Conservation (phyloP, 768 basidiomycete species). For the Cystofilobasidium macerans region DNA sequence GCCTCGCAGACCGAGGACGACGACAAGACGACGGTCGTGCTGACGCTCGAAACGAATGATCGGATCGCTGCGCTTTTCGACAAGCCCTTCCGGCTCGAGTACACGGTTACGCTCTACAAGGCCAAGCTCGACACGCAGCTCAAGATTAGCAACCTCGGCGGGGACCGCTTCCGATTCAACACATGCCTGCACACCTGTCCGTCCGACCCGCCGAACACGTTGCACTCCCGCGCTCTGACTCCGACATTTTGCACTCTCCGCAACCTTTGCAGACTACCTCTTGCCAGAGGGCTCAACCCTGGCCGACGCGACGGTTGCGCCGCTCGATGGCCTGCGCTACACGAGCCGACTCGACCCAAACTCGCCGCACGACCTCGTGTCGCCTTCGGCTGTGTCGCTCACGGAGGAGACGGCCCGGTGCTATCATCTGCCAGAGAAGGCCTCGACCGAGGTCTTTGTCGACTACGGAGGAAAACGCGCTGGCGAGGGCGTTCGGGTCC, state of each 20-base stretch:
- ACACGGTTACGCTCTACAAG: neutral
- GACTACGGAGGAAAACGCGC: neutral
- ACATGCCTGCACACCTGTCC: slow-evolving; percentile 13
- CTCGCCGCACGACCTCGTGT: slow-evolving; percentile 3
- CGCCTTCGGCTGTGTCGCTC: neutral
- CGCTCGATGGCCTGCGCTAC: neutral
- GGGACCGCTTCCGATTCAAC: slow-evolving; percentile 8
- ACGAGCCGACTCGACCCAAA: slow-evolving; percentile 10
- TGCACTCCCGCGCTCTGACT: too few relatives aligned
- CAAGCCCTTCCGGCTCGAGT: slow-evolving; percentile 1
- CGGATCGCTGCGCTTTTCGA: neutral
- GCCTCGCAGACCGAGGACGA: neutral
- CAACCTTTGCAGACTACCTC: slow-evolving; percentile 8
- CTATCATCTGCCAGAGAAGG: slow-evolving; percentile 2
- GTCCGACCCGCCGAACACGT: neutral
- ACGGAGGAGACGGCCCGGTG: neutral
- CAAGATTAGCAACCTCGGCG: slow-evolving; percentile 6
- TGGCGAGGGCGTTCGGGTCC: neutral
- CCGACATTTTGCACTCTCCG: too few relatives aligned
- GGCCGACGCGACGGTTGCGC: neutral
- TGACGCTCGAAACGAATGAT: slow-evolving; percentile 10
- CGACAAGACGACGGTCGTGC: neutral
- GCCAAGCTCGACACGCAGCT: neutral
- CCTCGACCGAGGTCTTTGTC: neutral
- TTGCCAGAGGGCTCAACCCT: neutral